Evolutionary conservation across 768 basidiomycete genomes (phyloP).

Genomic region (Termitomyces sp.): DNA sequence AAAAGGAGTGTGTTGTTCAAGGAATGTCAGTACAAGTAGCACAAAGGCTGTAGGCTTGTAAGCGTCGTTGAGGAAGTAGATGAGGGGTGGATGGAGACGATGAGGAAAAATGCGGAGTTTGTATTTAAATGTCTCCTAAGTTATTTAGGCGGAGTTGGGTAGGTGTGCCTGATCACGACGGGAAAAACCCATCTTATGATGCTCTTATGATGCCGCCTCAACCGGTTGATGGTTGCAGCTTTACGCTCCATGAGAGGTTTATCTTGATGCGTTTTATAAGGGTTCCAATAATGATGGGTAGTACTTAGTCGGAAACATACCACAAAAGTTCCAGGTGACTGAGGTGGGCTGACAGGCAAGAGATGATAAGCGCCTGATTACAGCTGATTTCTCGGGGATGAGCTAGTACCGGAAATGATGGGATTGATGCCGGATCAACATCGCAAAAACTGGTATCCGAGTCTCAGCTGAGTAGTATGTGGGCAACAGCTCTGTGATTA

Average conservation of each 20-base stretch:
- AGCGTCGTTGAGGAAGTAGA: constrained; percentile 6
- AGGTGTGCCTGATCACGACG: not conserved
- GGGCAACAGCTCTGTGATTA: too few species aligned
- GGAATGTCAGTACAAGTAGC: constrained; percentile 32
- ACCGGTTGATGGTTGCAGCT: not conserved
- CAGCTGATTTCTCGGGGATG: too few species aligned
- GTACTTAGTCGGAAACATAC: not conserved
- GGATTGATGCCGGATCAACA: not conserved
- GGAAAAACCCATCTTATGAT: not conserved
- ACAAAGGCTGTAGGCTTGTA: constrained; percentile 19
- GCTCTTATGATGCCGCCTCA: too few species aligned
- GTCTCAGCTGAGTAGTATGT: too few species aligned
- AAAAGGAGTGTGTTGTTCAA: constrained; percentile 35
- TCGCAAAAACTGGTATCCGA: not conserved
- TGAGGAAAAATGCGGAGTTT: constrained; percentile 19
- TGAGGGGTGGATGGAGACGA: not conserved
- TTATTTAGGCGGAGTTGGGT: not conserved
- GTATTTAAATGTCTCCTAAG: not conserved
- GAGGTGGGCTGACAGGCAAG: not conserved
- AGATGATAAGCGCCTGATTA: not conserved
- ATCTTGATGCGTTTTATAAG: not conserved
- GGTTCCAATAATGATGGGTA: not conserved
- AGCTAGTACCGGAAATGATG: not conserved
- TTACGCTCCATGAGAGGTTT: not conserved
- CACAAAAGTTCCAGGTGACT: too few species aligned